Base-by-base conservation (phyloP, 2,329 filamentous ascomycete species). In the Epicoccum sorghinum region DNA sequence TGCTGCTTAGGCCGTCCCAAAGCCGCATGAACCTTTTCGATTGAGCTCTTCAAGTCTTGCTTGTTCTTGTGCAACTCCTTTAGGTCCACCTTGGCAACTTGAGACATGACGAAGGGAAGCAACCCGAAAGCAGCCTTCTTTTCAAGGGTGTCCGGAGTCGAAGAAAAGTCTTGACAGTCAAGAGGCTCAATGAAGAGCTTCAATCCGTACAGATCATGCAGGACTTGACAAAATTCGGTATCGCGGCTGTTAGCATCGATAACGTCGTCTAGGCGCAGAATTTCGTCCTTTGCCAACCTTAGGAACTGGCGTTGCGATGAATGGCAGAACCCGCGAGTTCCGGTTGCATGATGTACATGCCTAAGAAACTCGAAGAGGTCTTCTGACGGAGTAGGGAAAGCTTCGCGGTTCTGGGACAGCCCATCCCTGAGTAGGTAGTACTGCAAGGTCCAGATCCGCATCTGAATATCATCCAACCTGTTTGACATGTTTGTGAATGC, bases 41-140 rank as follows among this genome's bases (percentile, higher is more conserved):
- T 95, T 0, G 92, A 91, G 13, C 83, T 86, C 71, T 93, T 96
- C 48, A 99, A 80, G 51, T 98, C 91, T 14, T 92, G 95, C 72
- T 96, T 98, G 13, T 92, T 95, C 72, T 96, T 98, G 13, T 92
- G 85, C 14, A 98, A 78, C 61, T 98, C 95, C 67, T 93, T 96
- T 78, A 96, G 89, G 22, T 90, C 88, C 80, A 97, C 88, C 57
- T 89, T 87, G 44, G 88, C 88, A 2, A 91, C 91, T 53, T 97
- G 86, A 32, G 85, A 80, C 68, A 96, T 88, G 33, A 98, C 85
- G 67, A 93, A 90, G 58, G 96, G 90, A 9, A 96, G 86, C 42
- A 97, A 83, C 59, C 89, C 86, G 66, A 93, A 82, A 0, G 93
- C 93, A 53, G 91, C 91, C 33, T 86, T 83, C 64, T 88, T 88